phyloP scores from a whole-genome alignment of 2,329 filamentous ascomycete species.

The Microsporum audouinii region DNA sequence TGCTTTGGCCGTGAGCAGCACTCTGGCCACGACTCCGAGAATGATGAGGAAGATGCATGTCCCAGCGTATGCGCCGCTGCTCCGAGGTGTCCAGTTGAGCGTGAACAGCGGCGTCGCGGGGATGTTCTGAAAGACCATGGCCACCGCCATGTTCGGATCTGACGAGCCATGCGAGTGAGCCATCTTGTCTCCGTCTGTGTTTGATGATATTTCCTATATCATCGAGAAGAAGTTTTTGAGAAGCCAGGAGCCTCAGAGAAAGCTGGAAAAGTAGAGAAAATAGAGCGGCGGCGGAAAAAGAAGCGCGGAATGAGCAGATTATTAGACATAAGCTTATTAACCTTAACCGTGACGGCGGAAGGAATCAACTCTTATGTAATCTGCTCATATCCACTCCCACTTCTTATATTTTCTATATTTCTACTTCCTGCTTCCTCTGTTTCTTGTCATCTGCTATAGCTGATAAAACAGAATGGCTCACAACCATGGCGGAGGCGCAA shows the following conservation, averaged over 20 bases:
- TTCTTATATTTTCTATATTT: neutral
- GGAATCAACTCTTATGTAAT: neutral
- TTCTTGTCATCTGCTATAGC: neutral
- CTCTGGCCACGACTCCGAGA: slow-evolving; percentile 58
- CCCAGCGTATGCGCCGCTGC: slow-evolving; percentile 62
- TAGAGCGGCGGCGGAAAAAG: neutral
- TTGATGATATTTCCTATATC: neutral
- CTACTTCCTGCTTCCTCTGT: neutral
- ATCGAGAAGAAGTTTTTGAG: no score
- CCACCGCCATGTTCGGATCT: slow-evolving; percentile 18
- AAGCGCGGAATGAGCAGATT: neutral
- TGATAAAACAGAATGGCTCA: neutral
- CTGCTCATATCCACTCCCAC: neutral
- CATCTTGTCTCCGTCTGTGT: neutral
- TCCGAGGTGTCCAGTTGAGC: slow-evolving; percentile 59
- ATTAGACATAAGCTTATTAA: neutral
- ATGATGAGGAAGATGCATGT: slow-evolving; percentile 85
- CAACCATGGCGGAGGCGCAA: neutral
- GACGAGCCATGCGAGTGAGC: slow-evolving; percentile 4
- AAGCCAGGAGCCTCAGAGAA: neutral
- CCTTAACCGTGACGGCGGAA: neutral
- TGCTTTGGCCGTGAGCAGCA: slow-evolving; percentile 58
- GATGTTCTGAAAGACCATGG: slow-evolving; percentile 37
- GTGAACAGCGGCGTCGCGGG: slow-evolving; percentile 56
- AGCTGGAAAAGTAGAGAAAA: neutral